A percentile compares a stretch with the other conserved stretches of the same genome.
phyloP scores from a whole-genome alignment of 1,284 basidiomycete genomes.

The Heterobasidion parviporum region DNA sequence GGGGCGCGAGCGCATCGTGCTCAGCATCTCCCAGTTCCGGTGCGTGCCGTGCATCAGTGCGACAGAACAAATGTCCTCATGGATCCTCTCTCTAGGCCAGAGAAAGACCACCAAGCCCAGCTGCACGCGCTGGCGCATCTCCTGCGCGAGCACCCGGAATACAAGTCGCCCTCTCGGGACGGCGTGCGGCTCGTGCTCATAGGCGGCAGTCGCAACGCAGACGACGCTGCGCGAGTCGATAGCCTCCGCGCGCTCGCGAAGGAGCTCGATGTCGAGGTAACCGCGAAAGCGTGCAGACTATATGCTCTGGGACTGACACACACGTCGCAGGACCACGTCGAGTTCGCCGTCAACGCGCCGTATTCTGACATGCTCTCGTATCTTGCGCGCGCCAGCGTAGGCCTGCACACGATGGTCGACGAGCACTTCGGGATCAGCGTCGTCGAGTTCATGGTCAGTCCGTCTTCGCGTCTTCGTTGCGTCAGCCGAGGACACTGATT shows the following conservation, averaged over 20 bases:
- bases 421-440: constrained; percentile 99
- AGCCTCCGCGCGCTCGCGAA: constrained; percentile 50
- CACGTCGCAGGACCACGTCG: constrained; percentile 52
- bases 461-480: constrained; percentile 4
- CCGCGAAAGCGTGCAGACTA: background rate
- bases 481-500: constrained; percentile 1
- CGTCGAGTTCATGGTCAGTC: constrained; percentile 90
- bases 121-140: constrained; percentile 63
- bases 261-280: constrained; percentile 61
- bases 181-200: constrained; percentile 62
- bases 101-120: constrained; percentile 90
- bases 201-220: constrained; percentile 76
- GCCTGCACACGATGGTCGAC: constrained; percentile 95
- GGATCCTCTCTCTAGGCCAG: constrained; percentile 49
- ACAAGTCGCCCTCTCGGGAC: constrained; percentile 22
- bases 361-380: constrained; percentile 65
- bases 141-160: constrained; percentile 53
- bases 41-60: constrained; percentile 21
- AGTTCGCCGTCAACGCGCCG: constrained; percentile 81
- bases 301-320: background rate
- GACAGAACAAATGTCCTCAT: background rate
- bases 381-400: constrained; percentile 72
- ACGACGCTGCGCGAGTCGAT: constrained; percentile 67
- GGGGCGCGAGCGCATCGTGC: constrained; percentile 55
- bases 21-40: constrained; percentile 92